phyloP scores from a whole-genome alignment of 768 basidiomycete species.

The Thelephora ganbajun region DNA sequence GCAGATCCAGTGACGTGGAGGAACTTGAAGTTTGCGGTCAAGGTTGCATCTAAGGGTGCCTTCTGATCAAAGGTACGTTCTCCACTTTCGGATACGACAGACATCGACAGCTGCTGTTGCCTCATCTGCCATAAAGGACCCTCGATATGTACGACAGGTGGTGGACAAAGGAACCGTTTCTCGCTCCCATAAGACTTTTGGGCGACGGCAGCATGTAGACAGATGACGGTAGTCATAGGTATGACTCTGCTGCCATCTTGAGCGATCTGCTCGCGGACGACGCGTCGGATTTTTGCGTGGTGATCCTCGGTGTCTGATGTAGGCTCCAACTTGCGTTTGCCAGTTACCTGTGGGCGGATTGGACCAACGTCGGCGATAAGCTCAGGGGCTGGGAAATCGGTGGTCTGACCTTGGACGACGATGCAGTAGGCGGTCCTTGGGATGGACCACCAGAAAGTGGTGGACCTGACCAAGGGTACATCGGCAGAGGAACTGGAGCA shows the following conservation, averaged over 20 bases:
- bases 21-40: slow-evolving; percentile 85
- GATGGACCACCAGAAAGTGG: no score
- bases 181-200: slow-evolving; percentile 96
- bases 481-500: no score
- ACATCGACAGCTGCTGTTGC: slow-evolving; percentile 70
- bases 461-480: no score
- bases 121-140: slow-evolving; percentile 80
- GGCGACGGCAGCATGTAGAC: slow-evolving; percentile 83
- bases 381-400: background rate
- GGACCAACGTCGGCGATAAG: slow-evolving; percentile 6
- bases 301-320: slow-evolving; percentile 40
- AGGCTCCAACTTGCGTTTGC: slow-evolving; percentile 66
- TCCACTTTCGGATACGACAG: slow-evolving; percentile 72
- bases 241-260: slow-evolving; percentile 63
- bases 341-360: slow-evolving; percentile 9
- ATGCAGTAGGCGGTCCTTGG: background rate
- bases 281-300: slow-evolving; percentile 71
- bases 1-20: slow-evolving; percentile 80
- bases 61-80: slow-evolving; percentile 79
- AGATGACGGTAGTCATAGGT: slow-evolving; percentile 85
- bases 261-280: slow-evolving; percentile 69
- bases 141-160: slow-evolving; percentile 85
- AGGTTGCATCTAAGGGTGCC: slow-evolving; percentile 67
- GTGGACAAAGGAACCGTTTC: slow-evolving; percentile 88
- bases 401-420: background rate